These are phyloP conservation scores for Cucumis sativus DNA, from an alignment of 306 rosid genomes.

Conservation along the genomic window DNA sequence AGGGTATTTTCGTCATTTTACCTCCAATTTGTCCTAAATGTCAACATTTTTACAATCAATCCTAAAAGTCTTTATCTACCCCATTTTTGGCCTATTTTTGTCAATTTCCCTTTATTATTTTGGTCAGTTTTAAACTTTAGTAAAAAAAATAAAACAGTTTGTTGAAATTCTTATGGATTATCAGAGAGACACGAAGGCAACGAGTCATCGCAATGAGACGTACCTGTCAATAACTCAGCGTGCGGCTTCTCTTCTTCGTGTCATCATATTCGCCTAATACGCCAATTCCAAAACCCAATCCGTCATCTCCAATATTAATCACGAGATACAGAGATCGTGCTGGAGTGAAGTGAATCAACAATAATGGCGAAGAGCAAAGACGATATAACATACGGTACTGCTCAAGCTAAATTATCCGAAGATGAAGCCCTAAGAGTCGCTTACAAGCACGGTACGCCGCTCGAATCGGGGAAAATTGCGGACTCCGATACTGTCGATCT, in stretches of 20 bases:
- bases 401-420: constrained; percentile 40
- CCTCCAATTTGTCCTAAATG: no score
- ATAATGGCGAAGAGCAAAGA: constrained; percentile 5
- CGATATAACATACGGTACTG: constrained; percentile 15
- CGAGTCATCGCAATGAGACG: not conserved
- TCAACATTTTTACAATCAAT: no score
- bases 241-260: not conserved
- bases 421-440: constrained; percentile 45
- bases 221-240: not conserved
- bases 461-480: constrained; percentile 57
- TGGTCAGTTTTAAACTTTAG: no score
- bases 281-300: not conserved
- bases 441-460: constrained; percentile 46
- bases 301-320: not conserved
- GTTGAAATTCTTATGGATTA: no score
- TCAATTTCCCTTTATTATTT: no score
- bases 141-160: no score
- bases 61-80: no score
- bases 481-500: constrained; percentile 41
- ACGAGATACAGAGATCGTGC: not conserved
- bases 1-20: no score
- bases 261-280: not conserved
- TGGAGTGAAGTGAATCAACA: not conserved
- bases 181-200: not conserved
- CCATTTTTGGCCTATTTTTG: no score